phyloP scores from a whole-genome alignment of 1,139 yeast genomes.

The Suhomyces wounanorum region DNA sequence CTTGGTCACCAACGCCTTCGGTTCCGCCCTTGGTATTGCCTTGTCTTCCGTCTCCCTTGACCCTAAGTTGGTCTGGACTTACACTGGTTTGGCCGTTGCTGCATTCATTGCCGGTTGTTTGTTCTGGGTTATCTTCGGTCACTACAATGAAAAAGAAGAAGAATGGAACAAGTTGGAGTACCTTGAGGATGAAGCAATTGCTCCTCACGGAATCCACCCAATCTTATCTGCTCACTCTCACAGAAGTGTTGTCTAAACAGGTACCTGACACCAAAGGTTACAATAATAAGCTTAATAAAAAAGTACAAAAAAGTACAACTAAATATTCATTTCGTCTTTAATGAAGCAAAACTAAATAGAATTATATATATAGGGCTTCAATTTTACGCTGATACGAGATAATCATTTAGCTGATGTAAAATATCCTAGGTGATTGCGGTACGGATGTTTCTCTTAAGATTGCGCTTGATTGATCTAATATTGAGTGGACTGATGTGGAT shows the following conservation, averaged over 20 bases:
- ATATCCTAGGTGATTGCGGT: not conserved
- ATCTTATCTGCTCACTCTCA: conserved; percentile 17
- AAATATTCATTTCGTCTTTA: conserved; percentile 1
- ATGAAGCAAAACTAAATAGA: conserved; percentile 2
- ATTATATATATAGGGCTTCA: conserved; percentile 2
- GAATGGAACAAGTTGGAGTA: conserved; percentile 58
- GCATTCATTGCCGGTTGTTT: conserved; percentile 59
- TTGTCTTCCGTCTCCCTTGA: conserved; percentile 64
- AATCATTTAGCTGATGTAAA: not conserved
- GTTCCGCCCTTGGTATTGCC: conserved; percentile 75
- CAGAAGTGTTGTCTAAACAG: conserved; percentile 17
- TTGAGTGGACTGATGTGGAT: not conserved
- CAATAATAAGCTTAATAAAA: not conserved
- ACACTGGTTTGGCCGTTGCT: conserved; percentile 61
- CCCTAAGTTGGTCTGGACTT: conserved; percentile 71
- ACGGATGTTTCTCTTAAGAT: not conserved
- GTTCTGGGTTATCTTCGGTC: conserved; percentile 64
- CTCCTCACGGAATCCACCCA: conserved; percentile 15
- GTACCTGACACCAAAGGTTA: not conserved
- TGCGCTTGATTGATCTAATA: too few species aligned
- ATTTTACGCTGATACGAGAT: not conserved
- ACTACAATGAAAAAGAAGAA: conserved; percentile 61
- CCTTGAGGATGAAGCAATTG: conserved; percentile 23
- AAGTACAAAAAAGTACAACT: not conserved
- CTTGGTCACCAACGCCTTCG: conserved; percentile 63